Evolutionary conservation across 768 basidiomycete species (phyloP).

Genomic region (Hemileccinum rubropunctum): DNA sequence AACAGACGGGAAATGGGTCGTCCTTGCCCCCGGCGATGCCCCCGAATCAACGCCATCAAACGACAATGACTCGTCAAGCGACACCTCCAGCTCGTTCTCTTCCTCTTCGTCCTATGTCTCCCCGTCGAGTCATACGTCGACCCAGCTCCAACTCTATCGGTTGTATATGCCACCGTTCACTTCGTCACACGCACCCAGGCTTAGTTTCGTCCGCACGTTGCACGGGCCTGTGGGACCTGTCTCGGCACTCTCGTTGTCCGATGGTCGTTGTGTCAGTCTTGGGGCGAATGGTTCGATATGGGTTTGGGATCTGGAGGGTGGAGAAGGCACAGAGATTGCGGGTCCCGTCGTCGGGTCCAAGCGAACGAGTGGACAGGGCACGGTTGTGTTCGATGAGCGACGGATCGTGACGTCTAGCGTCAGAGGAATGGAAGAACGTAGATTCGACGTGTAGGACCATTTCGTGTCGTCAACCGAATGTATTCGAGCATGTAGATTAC

Average conservation of each 20-base stretch:
- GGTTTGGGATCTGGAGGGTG: constrained; percentile 83
- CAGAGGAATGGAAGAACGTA: constrained; percentile 32
- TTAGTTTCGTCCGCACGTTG: constrained; percentile 69
- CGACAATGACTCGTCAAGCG: constrained; percentile 15
- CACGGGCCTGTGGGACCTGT: constrained; percentile 69
- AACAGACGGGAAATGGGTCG: constrained; percentile 85
- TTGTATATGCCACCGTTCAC: constrained; percentile 55
- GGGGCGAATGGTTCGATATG: constrained; percentile 71
- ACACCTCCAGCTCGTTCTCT: constrained; percentile 24
- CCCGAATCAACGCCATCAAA: constrained; percentile 14
- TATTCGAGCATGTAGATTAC: no score
- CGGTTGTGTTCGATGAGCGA: constrained; percentile 72
- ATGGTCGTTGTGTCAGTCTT: constrained; percentile 79
- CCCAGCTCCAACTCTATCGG: constrained; percentile 71
- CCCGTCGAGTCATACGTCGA: constrained; percentile 44
- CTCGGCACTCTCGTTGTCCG: constrained; percentile 66
- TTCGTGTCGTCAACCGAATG: not conserved
- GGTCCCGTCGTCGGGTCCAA: constrained; percentile 34
- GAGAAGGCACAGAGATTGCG: constrained; percentile 36
- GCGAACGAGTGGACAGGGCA: constrained; percentile 31
- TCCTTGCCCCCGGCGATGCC: constrained; percentile 62
- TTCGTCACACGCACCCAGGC: constrained; percentile 55
- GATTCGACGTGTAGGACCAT: constrained; percentile 32
- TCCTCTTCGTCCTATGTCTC: constrained; percentile 29
- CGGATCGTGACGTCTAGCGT: constrained; percentile 53